Conservation (phyloP, 345 rosid genomes). For the Gossypium mustelinum region DNA sequence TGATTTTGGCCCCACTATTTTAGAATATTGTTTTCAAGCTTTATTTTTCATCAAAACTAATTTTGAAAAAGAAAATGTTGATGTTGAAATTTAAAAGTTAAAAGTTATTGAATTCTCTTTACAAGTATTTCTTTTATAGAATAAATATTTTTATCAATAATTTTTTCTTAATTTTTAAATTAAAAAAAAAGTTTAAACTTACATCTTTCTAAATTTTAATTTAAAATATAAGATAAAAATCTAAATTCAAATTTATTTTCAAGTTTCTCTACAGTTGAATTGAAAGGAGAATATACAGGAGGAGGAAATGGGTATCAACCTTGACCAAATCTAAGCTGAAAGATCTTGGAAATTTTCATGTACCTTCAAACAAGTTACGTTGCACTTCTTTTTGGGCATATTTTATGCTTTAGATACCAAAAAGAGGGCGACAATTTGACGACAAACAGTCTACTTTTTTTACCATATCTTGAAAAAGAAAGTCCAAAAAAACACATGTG, state of each 20-base stretch:
- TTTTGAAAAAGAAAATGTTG: neutral
- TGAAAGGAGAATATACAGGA: too few relatives aligned
- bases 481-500: neutral
- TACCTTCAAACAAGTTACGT: constrained; percentile 9
- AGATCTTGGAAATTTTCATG: neutral
- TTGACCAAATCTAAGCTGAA: constrained; percentile 1
- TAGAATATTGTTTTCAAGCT: neutral
- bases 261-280: too few relatives aligned
- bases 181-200: too few relatives aligned
- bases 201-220: too few relatives aligned
- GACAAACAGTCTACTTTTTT: neutral
- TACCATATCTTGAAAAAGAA: neutral
- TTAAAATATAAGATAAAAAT: too few relatives aligned
- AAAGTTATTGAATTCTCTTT: too few relatives aligned
- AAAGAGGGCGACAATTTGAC: neutral
- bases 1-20: neutral
- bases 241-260: too few relatives aligned
- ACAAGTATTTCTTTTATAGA: too few relatives aligned
- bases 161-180: too few relatives aligned
- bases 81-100: neutral
- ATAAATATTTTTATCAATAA: too few relatives aligned
- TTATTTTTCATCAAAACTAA: too few relatives aligned
- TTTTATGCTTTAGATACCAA: neutral
- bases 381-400: neutral
- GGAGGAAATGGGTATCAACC: neutral